phyloP scores from a whole-genome alignment of 495 filamentous ascomycete genomes.

The Penicillium nucicola region DNA sequence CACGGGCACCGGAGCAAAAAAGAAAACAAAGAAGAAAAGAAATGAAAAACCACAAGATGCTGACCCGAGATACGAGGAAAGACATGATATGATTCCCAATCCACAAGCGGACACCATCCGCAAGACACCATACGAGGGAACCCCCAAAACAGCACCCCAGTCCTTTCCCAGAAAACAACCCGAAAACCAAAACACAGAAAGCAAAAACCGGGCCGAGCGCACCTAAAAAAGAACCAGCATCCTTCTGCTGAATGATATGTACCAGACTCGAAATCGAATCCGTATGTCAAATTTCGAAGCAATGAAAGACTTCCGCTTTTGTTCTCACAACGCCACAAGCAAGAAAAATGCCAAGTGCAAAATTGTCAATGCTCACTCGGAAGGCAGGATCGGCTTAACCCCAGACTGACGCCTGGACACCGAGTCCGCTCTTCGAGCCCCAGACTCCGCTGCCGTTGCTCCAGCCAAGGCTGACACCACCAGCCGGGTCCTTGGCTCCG shows the following conservation, averaged over 20 bases:
- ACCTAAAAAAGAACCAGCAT: neutral
- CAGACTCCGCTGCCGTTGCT: slow-evolving; percentile 69
- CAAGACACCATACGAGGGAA: neutral
- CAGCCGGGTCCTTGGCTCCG: slow-evolving; percentile 45
- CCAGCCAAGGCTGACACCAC: slow-evolving; percentile 62
- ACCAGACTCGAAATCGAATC: neutral
- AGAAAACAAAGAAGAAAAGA: neutral
- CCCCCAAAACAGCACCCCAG: neutral
- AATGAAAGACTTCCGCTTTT: slow-evolving; percentile 1
- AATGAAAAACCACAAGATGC: neutral
- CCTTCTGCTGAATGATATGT: neutral
- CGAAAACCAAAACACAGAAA: slow-evolving; percentile 1
- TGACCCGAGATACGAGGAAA: neutral
- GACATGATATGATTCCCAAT: slow-evolving; percentile 1
- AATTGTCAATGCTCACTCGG: neutral
- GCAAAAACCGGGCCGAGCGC: neutral
- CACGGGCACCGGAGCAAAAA: neutral
- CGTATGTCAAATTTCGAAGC: neutral
- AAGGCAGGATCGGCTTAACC: slow-evolving; percentile 44
- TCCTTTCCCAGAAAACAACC: neutral
- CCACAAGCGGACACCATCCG: neutral
- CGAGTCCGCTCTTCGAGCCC: slow-evolving; percentile 67
- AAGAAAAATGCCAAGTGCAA: slow-evolving; percentile 8
- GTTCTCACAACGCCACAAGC: slow-evolving; percentile 27
- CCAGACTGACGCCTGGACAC: slow-evolving; percentile 76